These are phyloP conservation scores for Colletotrichum trifolii DNA, from an alignment of 2,329 filamentous ascomycete species.

Conservation along the genomic window DNA sequence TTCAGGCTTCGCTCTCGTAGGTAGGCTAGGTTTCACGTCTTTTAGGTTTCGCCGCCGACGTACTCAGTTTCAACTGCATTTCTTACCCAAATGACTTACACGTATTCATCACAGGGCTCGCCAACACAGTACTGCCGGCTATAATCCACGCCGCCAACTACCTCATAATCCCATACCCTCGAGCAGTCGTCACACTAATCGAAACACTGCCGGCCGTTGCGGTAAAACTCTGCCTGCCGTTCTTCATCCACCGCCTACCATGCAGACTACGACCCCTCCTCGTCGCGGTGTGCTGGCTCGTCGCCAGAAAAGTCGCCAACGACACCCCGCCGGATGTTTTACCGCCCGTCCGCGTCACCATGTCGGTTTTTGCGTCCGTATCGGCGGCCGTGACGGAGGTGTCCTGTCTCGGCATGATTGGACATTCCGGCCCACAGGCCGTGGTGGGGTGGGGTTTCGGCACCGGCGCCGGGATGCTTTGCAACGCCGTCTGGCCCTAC, in stretches of 20 bases:
- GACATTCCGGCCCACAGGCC: slow-evolving; percentile 44
- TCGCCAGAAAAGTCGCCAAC: slow-evolving; percentile 42
- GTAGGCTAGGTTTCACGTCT: not conserved
- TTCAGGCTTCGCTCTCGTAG: slow-evolving; percentile 27
- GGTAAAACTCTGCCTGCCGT: slow-evolving; percentile 44
- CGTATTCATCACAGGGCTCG: slow-evolving; percentile 41
- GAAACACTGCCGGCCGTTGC: slow-evolving; percentile 45
- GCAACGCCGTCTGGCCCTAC: slow-evolving; percentile 45
- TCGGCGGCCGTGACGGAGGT: slow-evolving; percentile 46
- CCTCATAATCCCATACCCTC: slow-evolving; percentile 48
- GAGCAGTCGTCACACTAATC: slow-evolving; percentile 46
- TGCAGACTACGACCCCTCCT: slow-evolving; percentile 44
- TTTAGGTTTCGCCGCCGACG: not conserved
- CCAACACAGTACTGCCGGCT: slow-evolving; percentile 44
- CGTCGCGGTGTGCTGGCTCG: slow-evolving; percentile 43
- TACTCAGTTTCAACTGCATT: not conserved
- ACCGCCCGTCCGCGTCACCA: slow-evolving; percentile 44
- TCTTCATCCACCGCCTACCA: slow-evolving; percentile 41
- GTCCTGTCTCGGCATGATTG: slow-evolving; percentile 45
- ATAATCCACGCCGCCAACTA: slow-evolving; percentile 48
- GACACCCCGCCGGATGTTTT: slow-evolving; percentile 48
- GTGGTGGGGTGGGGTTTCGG: slow-evolving; percentile 50
- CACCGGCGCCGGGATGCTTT: slow-evolving; percentile 44
- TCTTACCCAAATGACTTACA: not conserved
- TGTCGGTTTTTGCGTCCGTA: slow-evolving; percentile 43